These are phyloP conservation scores for Meyerozyma sp. DNA, from an alignment of 1,139 yeast genomes.

Conservation along the genomic window DNA sequence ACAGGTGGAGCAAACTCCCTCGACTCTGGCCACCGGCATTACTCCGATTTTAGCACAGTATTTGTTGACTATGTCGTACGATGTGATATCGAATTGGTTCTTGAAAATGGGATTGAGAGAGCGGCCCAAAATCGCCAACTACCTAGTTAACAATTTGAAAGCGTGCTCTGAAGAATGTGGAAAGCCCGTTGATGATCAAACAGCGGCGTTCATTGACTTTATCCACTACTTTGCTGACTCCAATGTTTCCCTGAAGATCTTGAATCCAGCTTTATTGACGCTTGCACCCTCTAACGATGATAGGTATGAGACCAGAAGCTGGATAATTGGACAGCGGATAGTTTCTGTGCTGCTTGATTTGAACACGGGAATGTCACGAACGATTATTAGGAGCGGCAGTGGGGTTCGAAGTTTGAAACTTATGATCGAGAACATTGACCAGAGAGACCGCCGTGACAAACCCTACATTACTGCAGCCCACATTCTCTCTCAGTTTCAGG, in stretches of 20 bases:
- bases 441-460: neutral
- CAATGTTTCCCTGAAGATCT: conserved; percentile 52
- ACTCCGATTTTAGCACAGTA: conserved; percentile 54
- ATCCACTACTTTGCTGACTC: conserved; percentile 63
- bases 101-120: conserved; percentile 57
- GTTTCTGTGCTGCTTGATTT: conserved; percentile 52
- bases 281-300: conserved; percentile 9
- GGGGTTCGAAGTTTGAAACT: conserved; percentile 51
- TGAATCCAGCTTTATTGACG: conserved; percentile 14
- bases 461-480: conserved; percentile 20
- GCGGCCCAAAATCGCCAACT: conserved; percentile 56
- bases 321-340: conserved; percentile 62
- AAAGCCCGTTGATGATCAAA: conserved; percentile 43
- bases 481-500: conserved; percentile 28
- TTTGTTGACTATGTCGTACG: conserved; percentile 58
- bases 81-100: conserved; percentile 71
- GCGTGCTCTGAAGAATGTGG: conserved; percentile 22
- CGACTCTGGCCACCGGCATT: conserved; percentile 40
- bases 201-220: conserved; percentile 63
- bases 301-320: conserved; percentile 32
- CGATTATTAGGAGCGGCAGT: conserved; percentile 61
- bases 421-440: conserved; percentile 25
- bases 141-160: conserved; percentile 55
- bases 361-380: conserved; percentile 47
- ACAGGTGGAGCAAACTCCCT: conserved; percentile 38